A percentile compares a stretch with the other conserved stretches of the same genome.
Evolutionary conservation across 768 basidiomycete species (phyloP).

Genomic region (Tricholoma saponaceum): DNA sequence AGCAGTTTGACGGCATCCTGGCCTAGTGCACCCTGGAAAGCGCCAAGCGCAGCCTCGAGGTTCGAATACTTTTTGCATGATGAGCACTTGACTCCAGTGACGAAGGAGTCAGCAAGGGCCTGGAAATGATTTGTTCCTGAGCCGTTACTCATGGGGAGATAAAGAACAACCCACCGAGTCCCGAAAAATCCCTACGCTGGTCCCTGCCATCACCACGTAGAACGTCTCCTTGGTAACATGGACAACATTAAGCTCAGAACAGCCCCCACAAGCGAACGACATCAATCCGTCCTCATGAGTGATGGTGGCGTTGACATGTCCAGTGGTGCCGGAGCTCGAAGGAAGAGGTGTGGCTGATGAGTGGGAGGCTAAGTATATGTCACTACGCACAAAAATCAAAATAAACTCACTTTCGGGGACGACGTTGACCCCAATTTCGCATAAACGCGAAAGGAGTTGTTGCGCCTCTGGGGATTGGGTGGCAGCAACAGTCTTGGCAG

Average conservation of each 20-base stretch:
- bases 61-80: neutral
- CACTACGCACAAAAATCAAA: neutral
- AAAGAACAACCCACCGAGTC: neutral
- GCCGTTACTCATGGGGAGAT: neutral
- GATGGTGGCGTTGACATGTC: neutral
- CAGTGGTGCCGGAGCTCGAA: neutral
- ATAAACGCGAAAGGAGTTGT: neutral
- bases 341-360: neutral
- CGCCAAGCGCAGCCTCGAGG: neutral
- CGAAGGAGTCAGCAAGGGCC: neutral
- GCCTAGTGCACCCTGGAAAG: neutral
- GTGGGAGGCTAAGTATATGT: neutral
- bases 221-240: neutral
- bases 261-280: neutral
- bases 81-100: neutral
- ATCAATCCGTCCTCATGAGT: neutral
- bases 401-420: neutral
- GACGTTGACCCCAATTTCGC: neutral
- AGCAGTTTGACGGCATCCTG: neutral
- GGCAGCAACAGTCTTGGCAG: neutral
- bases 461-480: neutral
- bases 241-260: neutral
- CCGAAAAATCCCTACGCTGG: neutral
- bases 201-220: neutral
- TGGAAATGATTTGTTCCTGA: neutral